Percentiles rank a stretch among this genome's conserved stretches.
Conservation (phyloP, 2,329 filamentous ascomycete genomes). For the Davidsoniella virescens region DNA sequence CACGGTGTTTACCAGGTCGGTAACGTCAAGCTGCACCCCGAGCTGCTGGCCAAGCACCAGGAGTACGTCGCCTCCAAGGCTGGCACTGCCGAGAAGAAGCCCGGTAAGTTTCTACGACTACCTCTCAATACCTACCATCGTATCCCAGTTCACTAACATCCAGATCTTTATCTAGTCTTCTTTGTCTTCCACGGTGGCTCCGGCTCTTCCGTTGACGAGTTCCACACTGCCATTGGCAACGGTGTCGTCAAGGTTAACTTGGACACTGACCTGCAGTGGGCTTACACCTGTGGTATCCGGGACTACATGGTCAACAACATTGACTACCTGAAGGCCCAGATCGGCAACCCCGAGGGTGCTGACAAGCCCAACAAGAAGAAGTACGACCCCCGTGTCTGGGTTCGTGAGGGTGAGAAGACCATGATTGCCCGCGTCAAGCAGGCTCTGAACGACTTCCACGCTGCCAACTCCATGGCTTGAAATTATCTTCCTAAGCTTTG, state of each 20-base stretch:
- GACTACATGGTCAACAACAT: slow-evolving; percentile 92
- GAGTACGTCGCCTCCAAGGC: slow-evolving; percentile 72
- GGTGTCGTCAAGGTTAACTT: slow-evolving; percentile 99
- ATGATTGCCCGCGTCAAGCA: slow-evolving; percentile 70
- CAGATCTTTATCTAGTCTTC: slow-evolving; percentile 39
- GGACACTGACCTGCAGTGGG: slow-evolving; percentile 94
- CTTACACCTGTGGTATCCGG: slow-evolving; percentile 81
- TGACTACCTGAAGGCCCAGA: slow-evolving; percentile 72
- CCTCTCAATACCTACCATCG: no score
- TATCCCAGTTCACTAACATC: neutral
- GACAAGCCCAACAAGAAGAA: slow-evolving; percentile 99
- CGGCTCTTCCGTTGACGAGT: slow-evolving; percentile 82
- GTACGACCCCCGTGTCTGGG: slow-evolving; percentile 71
- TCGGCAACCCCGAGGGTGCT: slow-evolving; percentile 88
- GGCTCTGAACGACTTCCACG: slow-evolving; percentile 85
- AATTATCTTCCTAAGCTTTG: neutral
- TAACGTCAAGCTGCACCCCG: slow-evolving; percentile 92
- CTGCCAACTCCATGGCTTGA: slow-evolving; percentile 22
- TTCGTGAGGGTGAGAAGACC: slow-evolving; percentile 91
- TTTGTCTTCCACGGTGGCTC: slow-evolving; percentile 99
- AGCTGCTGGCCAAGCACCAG: slow-evolving; percentile 95
- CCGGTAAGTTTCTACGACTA: slow-evolving; percentile 25
- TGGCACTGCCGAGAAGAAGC: slow-evolving; percentile 55
- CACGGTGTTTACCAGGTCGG: slow-evolving; percentile 96
- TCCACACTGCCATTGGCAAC: slow-evolving; percentile 70